Evolutionary conservation across 2,329 filamentous ascomycete species (phyloP), one percentile per base, ranked within the genome.

Genomic region (Ceratocystis variospora): DNA sequence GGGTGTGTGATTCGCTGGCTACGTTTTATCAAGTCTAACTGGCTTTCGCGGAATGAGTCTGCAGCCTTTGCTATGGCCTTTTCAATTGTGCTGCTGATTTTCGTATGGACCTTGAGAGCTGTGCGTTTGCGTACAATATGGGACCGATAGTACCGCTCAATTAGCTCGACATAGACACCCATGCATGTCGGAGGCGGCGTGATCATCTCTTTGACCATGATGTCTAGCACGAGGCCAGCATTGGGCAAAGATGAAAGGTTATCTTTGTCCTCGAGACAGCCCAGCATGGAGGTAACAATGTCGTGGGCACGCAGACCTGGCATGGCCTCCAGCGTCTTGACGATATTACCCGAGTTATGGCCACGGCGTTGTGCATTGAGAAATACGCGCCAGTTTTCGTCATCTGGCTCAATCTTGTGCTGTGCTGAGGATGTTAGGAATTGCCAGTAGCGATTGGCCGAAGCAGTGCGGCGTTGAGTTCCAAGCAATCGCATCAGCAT

Each of bases 381-480:
- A 71, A 90, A 86, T 69, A 80, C 78, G 69, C 85, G 79, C 76
- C 86, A 88, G 72, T 90, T 91, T 69, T 86, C 80, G 7, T 78
- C 71, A 73, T 96, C 92, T 0, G 93, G 91, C 1, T 77, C 73
- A 68, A 96, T 76, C n/a, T 76, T 76, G 73, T 84, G 17, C 12
- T 79, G 75, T 1, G 78, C 73, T 5, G 37, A 41, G 37, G 37
- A 41, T 15, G 87, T 88, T 67, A 96, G 77, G 5, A 87, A 73
- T 19, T 87, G 78, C 92, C 92, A 97, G 75, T 96, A 97, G 41
- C 80, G 80, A 64, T 81, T 76, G n/a, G 85, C 88, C n/a, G 82
- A 75, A 15, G 81, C 80, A 6, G 83, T 83, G 64, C 83, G 80
- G 63, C 82, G 81, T 41, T 86, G 80, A 41, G 82, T 79, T 12